These are phyloP conservation scores for Lachnellula willkommii DNA, from an alignment of 2,329 filamentous ascomycete genomes.

Conservation along the genomic window DNA sequence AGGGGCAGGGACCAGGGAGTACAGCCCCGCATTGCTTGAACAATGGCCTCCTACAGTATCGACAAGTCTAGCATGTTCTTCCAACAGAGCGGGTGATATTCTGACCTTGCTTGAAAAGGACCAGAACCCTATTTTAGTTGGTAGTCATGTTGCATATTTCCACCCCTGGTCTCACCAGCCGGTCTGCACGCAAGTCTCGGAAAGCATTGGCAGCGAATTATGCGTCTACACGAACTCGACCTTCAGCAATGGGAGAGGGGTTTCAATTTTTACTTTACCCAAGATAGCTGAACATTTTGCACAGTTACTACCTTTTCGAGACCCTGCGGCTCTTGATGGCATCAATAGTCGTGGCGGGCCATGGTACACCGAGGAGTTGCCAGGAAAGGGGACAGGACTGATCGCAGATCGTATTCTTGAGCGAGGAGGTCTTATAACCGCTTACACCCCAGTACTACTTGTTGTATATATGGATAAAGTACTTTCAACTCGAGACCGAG, in stretches of 20 bases:
- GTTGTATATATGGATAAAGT: neutral
- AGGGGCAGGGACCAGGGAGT: no score
- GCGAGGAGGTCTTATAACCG: neutral
- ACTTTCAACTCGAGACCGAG: neutral
- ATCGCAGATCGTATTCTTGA: neutral
- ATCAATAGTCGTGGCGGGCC: neutral
- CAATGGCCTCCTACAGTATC: neutral
- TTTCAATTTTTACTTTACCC: slow-evolving; percentile 11
- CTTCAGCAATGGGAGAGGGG: slow-evolving; percentile 2
- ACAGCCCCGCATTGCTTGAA: neutral
- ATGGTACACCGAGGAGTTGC: neutral
- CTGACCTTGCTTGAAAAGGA: neutral
- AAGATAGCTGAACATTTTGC: slow-evolving; percentile 5
- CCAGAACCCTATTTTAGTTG: neutral
- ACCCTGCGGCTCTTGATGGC: neutral
- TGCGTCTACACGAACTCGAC: slow-evolving; percentile 8
- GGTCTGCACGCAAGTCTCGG: neutral
- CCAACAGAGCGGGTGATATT: neutral
- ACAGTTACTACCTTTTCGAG: neutral
- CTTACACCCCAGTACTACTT: slow-evolving; percentile 1
- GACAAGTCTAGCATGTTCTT: neutral
- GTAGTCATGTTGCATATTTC: neutral
- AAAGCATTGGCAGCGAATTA: neutral
- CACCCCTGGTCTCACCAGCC: neutral
- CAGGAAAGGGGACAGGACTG: slow-evolving; percentile 3